A percentile compares a stretch with the other conserved stretches of the same genome.
Conservation (phyloP, 176 grass and related monocot genomes). For the Eleusine coracana region DNA sequence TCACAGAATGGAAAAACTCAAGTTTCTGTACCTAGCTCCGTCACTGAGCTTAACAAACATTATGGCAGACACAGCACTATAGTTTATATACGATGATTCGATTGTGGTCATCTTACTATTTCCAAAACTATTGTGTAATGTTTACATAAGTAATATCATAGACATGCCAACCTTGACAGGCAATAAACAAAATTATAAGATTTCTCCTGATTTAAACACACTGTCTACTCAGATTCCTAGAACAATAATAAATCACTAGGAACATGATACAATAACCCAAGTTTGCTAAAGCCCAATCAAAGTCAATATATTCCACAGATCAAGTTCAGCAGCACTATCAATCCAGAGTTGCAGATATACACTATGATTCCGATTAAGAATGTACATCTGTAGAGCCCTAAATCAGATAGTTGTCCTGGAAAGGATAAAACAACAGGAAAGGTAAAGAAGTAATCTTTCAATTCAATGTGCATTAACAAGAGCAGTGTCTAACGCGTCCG, state of each 20-base stretch:
- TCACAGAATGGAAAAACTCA: too few species aligned
- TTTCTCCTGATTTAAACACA: constrained; percentile 34
- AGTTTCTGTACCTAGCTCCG: too few species aligned
- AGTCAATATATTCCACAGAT: constrained; percentile 31
- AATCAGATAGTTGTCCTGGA: constrained; percentile 1
- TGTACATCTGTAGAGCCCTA: neutral
- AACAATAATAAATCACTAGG: neutral
- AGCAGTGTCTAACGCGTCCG: neutral
- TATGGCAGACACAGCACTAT: neutral
- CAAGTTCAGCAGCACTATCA: constrained; percentile 19
- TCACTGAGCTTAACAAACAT: constrained; percentile 27
- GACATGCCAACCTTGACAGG: constrained; percentile 2
- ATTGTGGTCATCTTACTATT: neutral
- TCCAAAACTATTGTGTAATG: neutral
- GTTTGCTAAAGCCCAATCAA: constrained; percentile 4
- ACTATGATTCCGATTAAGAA: constrained; percentile 30
- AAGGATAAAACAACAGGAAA: neutral
- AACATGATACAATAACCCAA: neutral
- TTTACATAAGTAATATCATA: neutral
- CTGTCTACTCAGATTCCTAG: constrained; percentile 1
- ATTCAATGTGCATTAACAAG: neutral
- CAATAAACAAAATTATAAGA: constrained; percentile 22
- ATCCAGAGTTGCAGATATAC: neutral
- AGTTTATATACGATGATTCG: neutral
- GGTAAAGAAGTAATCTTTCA: constrained; percentile 20